Conservation (phyloP, 306 rosid genomes). For the Purshia tridentata region DNA sequence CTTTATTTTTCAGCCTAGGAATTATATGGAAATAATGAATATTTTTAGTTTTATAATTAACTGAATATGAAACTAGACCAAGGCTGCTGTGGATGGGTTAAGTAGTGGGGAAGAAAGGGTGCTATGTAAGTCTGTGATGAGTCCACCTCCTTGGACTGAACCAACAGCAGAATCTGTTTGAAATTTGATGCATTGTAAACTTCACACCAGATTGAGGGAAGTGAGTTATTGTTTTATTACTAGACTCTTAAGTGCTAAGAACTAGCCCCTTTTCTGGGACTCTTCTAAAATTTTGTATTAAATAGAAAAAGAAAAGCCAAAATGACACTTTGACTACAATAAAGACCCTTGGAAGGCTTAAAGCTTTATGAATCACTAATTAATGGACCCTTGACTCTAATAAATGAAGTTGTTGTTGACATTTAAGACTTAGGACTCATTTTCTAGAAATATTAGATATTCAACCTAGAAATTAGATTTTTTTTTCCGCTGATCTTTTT, state of each 20-base stretch:
- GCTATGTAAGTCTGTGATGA: too few species aligned
- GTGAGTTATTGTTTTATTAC: too few species aligned
- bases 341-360: neutral
- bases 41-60: neutral
- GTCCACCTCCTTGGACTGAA: too few species aligned
- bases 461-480: neutral
- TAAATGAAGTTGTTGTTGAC: neutral
- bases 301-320: neutral
- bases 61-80: neutral
- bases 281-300: neutral
- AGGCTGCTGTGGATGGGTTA: too few species aligned
- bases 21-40: neutral
- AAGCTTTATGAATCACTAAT: too few species aligned
- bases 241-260: neutral
- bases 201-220: neutral
- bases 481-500: slow-evolving; percentile 1
- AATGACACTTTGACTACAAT: neutral
- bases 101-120: too few species aligned
- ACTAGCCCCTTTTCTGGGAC: neutral
- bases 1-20: neutral
- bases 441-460: neutral
- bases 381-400: neutral
- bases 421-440: neutral
- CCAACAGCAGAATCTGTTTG: too few species aligned
- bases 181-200: too few species aligned